Evolutionary conservation across 768 basidiomycete species (phyloP), one percentile per base, ranked within the genome.

Genomic region (Tricholoma sp.): DNA sequence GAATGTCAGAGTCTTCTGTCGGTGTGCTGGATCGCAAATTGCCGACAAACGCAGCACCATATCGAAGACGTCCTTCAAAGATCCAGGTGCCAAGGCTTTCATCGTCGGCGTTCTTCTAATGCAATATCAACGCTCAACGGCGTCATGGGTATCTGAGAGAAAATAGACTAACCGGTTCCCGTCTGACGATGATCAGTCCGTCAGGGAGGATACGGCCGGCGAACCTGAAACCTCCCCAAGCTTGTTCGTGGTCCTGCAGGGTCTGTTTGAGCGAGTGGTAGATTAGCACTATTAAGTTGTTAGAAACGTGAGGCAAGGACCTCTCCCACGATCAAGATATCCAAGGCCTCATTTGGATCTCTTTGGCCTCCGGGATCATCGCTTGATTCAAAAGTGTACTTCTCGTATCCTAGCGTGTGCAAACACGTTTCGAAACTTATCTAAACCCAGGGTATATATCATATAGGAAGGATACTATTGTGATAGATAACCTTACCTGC

Each of bases 211-310:
- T 75, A 24, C 80, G 72, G 50, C 89, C 89, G 10, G 74, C 72
- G 63, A 85, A 82, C 56, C 67, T 76, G 67, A 80, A 88, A 10
- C 81, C 80, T 4, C 83, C 85, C 86, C 89, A 91, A 7, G 84
- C 83, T 37, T 73, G 71, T 57, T 83, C 82, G 54, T 83, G 80
- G 48, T 76, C 74, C 48, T 62, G 68, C 45, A 77, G 70, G 1
- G 85, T 86, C 85, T 86, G 57, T 28, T 17, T 17, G 50, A 57
- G 36, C 39, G 17, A 52, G 17, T 18, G 13, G n/a, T 15, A 33
- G 49, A 54, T 52, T n/a, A 51, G 45, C 33, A 52, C 34, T 13
- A n/a, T 28, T 34, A 54, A 45, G 39, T 32, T 20, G 51, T 13
- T 34, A 50, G 51, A 42, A 8, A 39, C 54, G n/a, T n/a, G 17